Evolutionary conservation across 306 rosid genomes (phyloP), one percentile per base, ranked within the genome.

Genomic region (Vigna reflexopilosa): DNA sequence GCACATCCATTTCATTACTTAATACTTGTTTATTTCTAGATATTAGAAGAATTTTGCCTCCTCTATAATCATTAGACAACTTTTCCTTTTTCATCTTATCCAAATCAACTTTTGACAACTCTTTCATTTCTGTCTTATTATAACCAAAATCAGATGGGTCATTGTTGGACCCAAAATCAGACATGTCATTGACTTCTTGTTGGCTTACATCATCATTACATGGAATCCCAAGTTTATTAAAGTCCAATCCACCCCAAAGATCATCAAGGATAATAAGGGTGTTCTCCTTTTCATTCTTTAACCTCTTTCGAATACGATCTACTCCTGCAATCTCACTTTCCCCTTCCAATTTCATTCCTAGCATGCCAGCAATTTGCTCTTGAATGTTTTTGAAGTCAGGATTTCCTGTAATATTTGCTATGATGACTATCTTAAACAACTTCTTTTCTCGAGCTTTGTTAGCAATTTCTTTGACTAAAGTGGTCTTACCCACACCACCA

Each of bases 401-500:
- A 64, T 51, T 64, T 32, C 14, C 30, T 6, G 73, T 76, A 20
- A 76, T 15, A 7, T 64, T 30, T 50, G 58, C 52, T 14, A 76
- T 50, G 5, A 24, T 9, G 4, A 76, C 73, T 10, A 20, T 13
- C 13, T 75, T 30, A 32, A 75, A 75, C 50, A 75, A 13, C 62
- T 30, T 30, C 32, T 62, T 45, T 12, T 61, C 71, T 48, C 0
- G n/a, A 14, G 64, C 72, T 26, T 47, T 28, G 10, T 59, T 75
- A 17, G 61, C 79, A 11, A 75, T 54, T 75, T 61, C 70, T 34
- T 63, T 63, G 2, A 76, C 32, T 32, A 76, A 48, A 62, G 80
- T 76, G 52, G 59, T 76, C 64, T 76, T 76, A 20, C 72, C 72
- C 19, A 76, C 80, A 76, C 80, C 80, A 48, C 52, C 70, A 28